phyloP scores from a whole-genome alignment of 202 grass and related monocot species.

The Eragrostis tef region DNA sequence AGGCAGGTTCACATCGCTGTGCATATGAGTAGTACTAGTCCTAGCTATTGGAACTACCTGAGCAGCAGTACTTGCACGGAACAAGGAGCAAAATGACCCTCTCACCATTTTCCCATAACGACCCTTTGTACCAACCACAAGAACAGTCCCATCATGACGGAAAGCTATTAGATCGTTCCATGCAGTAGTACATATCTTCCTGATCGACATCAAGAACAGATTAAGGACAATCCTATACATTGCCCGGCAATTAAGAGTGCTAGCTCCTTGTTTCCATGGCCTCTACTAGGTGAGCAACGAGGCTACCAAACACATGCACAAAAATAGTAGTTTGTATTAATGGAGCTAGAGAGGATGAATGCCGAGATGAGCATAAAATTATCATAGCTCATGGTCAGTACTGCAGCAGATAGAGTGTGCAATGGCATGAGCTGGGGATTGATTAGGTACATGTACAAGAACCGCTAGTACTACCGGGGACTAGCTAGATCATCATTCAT shows the following conservation, averaged over 20 bases:
- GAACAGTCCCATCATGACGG: slow-evolving; percentile 43
- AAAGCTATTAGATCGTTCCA: slow-evolving; percentile 14
- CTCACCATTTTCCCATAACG: slow-evolving; percentile 45
- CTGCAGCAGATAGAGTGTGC: slow-evolving; percentile 46
- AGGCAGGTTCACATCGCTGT: slow-evolving; percentile 52
- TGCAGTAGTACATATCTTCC: slow-evolving; percentile 36
- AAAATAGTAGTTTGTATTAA: slow-evolving; percentile 34
- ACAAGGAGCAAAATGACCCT: slow-evolving; percentile 50
- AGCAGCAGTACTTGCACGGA: slow-evolving; percentile 44
- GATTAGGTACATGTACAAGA: slow-evolving; percentile 63
- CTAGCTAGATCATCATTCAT: slow-evolving; percentile 42
- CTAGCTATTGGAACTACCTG: slow-evolving; percentile 46
- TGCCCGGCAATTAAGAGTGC: slow-evolving; percentile 9
- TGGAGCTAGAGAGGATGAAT: slow-evolving; percentile 29
- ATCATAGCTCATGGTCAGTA: slow-evolving; percentile 51
- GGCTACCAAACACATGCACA: slow-evolving; percentile 40
- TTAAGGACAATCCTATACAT: not conserved
- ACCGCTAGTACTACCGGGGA: slow-evolving; percentile 40
- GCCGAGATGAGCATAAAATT: slow-evolving; percentile 55
- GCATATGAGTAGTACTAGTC: slow-evolving; percentile 31
- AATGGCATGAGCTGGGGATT: slow-evolving; percentile 47
- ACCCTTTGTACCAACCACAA: slow-evolving; percentile 54
- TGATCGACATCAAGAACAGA: slow-evolving; percentile 40
- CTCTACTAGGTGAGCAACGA: slow-evolving; percentile 12
- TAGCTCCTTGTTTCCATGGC: not conserved